Base-by-base conservation (phyloP, 208 protist genomes). In the Trypanosomatidae sp. region DNA sequence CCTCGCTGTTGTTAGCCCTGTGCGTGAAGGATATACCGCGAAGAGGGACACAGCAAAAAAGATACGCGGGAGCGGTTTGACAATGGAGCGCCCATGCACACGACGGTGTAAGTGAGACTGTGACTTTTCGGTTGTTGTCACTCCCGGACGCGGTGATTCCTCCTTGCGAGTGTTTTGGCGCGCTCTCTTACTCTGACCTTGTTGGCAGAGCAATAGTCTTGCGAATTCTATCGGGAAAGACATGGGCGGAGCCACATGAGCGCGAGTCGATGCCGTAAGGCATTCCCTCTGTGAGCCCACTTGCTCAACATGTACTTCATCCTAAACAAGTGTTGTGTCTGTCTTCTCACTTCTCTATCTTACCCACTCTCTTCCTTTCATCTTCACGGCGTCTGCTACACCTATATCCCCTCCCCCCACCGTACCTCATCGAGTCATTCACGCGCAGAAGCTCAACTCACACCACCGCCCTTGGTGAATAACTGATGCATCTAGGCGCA, bases 161-260 rank as follows among this genome's bases (percentile, higher is more conserved):
- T 36, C 8, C 12, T 59, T 25, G 53, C 10, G 25, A 28, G 53
- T 12, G 53, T 33, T 33, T 59, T 59, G 2, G 25, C 22, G 28
- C 22, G 49, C 69, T 77, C 43, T 66, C 66, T 68, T 53, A 17
- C 15, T 67, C 73, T 22, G 53, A 9, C 10, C 53, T 19, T 15
- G 25, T 8, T 13, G 25, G 25, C 22, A 10, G 25, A 33, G 9
- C 25, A 13, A 59, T 59, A n/a, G 13, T 59, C 53, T 6, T 33
- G 53, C 25, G 25, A 33, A 59, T 59, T n/a, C 53, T 9, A 59
- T 59, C 53, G 3, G 6, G 53, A 6, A 33, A 17, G 25, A 59
- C 53, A 33, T 33, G 53, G 3, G 25, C 5, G 25, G 53, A 59
- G 53, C 53, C 12, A 33, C 25, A 59, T 59, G 53, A 17, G 47